Evolutionary conservation across 257 asterid genomes (phyloP), one percentile per base, ranked within the genome.

Genomic region (Salvia rosmarinus): DNA sequence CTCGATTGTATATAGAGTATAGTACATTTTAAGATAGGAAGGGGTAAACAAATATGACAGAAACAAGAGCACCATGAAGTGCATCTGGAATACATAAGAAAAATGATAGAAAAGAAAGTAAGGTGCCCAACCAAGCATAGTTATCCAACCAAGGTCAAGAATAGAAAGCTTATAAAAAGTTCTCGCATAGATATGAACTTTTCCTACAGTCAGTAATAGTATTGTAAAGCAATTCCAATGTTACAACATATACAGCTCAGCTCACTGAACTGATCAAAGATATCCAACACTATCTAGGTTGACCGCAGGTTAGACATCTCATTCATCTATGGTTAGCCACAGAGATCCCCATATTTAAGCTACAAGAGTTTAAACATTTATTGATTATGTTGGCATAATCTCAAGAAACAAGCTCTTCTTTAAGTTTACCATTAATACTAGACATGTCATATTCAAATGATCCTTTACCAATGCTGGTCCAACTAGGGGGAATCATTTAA

Each of bases 11-110:
- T 54, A 44, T 64, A 68, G 68, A 39, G 58, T 64, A 44, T 20
- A 20, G 64, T 20, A 61, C 25, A 71, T 70, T 60, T 72, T 34
- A 56, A 25, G 55, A 72, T 64, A 80, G 64, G 54, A 77, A 73
- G 56, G 66, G 23, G 46, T 55, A 50, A 61, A 66, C 67, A 76
- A 63, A 34, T 66, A 62, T 49, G 52, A 67, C 60, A 70, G 37
- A 75, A 46, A 60, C 68, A 74, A 23, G 62, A 75, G 58, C 61
- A 55, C 55, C 43, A 34, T 62, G 52, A 67, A 25, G 60, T 25
- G 14, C 61, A 28, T 37, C 12, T 49, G 52, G 56, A 50, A 70
- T 35, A 16, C 17, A 32, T 14, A 51, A 63, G 19, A 17, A 71
- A 68, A 17, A 34, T 30, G 11, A 51, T 20, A 14, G 51, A 13